phyloP scores from a whole-genome alignment of 1,284 basidiomycete genomes.

The Boletellus dicymbophilus region DNA sequence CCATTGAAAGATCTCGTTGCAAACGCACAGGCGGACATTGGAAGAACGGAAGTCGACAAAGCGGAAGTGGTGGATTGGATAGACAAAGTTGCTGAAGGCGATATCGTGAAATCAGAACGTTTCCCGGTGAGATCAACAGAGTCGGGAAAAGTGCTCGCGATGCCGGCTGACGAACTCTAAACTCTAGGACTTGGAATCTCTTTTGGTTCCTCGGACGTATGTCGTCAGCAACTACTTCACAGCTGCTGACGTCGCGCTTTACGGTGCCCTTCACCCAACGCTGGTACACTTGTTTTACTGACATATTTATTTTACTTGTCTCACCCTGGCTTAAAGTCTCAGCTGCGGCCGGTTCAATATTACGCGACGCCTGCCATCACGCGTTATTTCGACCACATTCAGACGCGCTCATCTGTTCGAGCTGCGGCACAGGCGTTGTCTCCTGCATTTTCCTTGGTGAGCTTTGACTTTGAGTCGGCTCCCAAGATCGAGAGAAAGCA shows the following conservation, averaged over 20 bases:
- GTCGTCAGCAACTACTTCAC: slow-evolving; percentile 80
- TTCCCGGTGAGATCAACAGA: slow-evolving; percentile 52
- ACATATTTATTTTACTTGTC: slow-evolving; percentile 3
- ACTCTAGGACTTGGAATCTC: slow-evolving; percentile 69
- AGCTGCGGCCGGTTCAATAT: slow-evolving; percentile 66
- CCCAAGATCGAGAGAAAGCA: slow-evolving; percentile 74
- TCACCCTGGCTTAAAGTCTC: slow-evolving; percentile 49
- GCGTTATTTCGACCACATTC: slow-evolving; percentile 94
- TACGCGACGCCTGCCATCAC: slow-evolving; percentile 79
- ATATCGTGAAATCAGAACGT: slow-evolving; percentile 46
- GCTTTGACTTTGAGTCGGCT: slow-evolving; percentile 75
- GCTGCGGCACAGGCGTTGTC: slow-evolving; percentile 52
- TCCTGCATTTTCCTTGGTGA: slow-evolving; percentile 61
- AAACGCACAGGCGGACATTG: slow-evolving; percentile 49
- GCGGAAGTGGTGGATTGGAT: slow-evolving; percentile 69
- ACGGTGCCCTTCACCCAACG: slow-evolving; percentile 78
- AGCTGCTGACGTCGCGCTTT: slow-evolving; percentile 86
- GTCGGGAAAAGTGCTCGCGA: neutral
- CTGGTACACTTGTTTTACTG: slow-evolving; percentile 64
- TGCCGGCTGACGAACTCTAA: neutral
- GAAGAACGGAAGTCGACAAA: slow-evolving; percentile 63
- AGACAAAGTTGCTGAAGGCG: slow-evolving; percentile 58
- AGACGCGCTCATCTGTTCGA: slow-evolving; percentile 65
- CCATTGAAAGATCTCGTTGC: slow-evolving; percentile 61
- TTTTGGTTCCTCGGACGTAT: slow-evolving; percentile 78